These are phyloP conservation scores for Drosera spatulata DNA, from an alignment of 179 eudicot species.

Conservation along the genomic window DNA sequence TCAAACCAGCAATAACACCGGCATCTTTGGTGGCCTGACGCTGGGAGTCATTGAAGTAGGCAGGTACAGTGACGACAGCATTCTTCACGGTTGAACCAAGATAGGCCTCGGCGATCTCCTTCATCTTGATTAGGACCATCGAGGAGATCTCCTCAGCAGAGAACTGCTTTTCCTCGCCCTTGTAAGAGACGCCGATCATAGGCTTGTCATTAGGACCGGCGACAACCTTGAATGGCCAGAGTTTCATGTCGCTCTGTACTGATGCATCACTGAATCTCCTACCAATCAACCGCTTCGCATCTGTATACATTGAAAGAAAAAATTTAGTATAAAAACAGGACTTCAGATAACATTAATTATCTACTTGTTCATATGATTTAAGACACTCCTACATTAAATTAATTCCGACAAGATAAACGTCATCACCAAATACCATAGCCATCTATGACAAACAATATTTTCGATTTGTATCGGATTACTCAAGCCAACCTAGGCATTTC, in stretches of 20 bases:
- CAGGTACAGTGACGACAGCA: too few species aligned
- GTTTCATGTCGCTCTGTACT: slow-evolving; percentile 11
- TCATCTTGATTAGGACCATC: too few species aligned
- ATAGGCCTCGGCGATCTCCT: too few species aligned
- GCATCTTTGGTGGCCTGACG: too few species aligned
- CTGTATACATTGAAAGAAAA: background rate
- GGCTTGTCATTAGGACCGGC: slow-evolving; percentile 10
- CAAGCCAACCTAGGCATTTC: too few species aligned
- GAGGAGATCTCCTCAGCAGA: slow-evolving; percentile 4
- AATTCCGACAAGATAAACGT: background rate
- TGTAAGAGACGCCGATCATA: slow-evolving; percentile 7
- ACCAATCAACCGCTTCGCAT: slow-evolving; percentile 12
- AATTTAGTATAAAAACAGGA: background rate
- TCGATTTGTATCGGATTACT: too few species aligned
- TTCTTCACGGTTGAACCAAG: too few species aligned
- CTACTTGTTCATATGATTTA: too few species aligned
- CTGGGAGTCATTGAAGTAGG: too few species aligned
- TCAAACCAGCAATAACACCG: too few species aligned
- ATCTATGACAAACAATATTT: too few species aligned
- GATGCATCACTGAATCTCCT: slow-evolving; percentile 10
- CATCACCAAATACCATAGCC: background rate
- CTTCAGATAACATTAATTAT: background rate
- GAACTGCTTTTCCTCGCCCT: slow-evolving; percentile 12
- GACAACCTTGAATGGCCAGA: slow-evolving; percentile 9
- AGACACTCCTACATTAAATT: too few species aligned